Conservation (phyloP, 1,139 yeast species). For the Kluyveromyces sp. region DNA sequence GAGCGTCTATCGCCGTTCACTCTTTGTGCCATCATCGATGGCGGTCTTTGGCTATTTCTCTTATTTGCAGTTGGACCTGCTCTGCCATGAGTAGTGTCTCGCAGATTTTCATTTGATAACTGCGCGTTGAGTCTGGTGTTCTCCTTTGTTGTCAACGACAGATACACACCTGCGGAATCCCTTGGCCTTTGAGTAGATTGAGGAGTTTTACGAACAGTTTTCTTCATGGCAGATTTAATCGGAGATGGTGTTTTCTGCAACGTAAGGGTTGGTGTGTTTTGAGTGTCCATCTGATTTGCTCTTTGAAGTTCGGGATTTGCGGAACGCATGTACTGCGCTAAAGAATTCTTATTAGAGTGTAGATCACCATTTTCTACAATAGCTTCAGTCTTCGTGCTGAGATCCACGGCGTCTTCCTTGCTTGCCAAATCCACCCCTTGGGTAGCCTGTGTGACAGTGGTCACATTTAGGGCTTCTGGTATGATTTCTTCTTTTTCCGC, state of each 20-base stretch:
- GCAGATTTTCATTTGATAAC: slow-evolving; percentile 36
- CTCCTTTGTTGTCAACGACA: slow-evolving; percentile 68
- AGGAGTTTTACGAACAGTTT: slow-evolving; percentile 23
- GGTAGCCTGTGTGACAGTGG: not conserved
- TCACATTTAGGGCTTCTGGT: not conserved
- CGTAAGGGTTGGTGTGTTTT: not conserved
- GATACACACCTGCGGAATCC: slow-evolving; percentile 38
- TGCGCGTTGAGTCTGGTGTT: slow-evolving; percentile 67
- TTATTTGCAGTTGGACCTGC: slow-evolving; percentile 6
- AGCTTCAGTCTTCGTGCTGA: not conserved
- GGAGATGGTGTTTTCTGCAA: slow-evolving; percentile 32
- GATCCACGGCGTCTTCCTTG: slow-evolving; percentile 3
- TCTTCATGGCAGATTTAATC: slow-evolving; percentile 63
- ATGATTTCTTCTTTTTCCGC: not conserved
- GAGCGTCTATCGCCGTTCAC: slow-evolving; percentile 7
- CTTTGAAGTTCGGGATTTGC: slow-evolving; percentile 20
- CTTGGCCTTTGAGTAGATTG: slow-evolving; percentile 12
- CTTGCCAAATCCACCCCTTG: not conserved
- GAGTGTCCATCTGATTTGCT: slow-evolving; percentile 1
- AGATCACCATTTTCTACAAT: not conserved
- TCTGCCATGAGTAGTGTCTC: slow-evolving; percentile 13
- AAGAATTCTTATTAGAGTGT: slow-evolving; percentile 5
- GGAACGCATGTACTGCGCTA: slow-evolving; percentile 23
- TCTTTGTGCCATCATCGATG: slow-evolving; percentile 15
- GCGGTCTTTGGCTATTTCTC: slow-evolving; percentile 17